Base-by-base conservation (phyloP, 495 filamentous ascomycete genomes). In the Aspergillus wentii region DNA sequence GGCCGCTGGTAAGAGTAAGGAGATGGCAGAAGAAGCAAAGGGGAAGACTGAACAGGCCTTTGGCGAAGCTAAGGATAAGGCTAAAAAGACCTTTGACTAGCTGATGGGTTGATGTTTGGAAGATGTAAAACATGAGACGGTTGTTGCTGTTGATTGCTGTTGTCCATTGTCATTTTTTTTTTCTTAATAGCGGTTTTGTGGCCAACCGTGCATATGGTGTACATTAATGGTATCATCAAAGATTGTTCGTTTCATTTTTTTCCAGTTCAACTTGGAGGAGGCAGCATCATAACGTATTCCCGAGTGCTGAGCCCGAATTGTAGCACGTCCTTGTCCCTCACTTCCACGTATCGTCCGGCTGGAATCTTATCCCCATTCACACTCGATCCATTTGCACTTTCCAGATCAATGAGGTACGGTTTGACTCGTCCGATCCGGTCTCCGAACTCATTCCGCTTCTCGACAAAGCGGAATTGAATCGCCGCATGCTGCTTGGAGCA, bases 401-500 rank as follows among this genome's bases (percentile, higher is more conserved):
- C 91, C 29, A 98, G 60, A 64, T 98, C 92, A 51, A 97, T 85
- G 3, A 97, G 51, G 63, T 97, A 98, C 8, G 86, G 88, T 65
- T 79, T 87, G 22, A 97, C 94, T 41, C 72, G 79, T 13, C 83
- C 85, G 44, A 82, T 71, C 56, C 77, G 81, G 54, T 94, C 86
- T 22, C 89, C 91, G 56, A 74, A 92, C 54, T 95, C 89, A 52
- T 92, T 87, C 41, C 74, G 75, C 61, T 83, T 89, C 48, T 83
- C 82, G 15, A 85, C 76, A 56, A 85, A 83, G 29, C 94, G 78
- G 50, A 97, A 98, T 58, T 98, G 92, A 22, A 98, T 71, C 17
- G 88, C 94, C 3, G 92, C 94, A 62, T 98, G 92, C 62, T 98
- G 92, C 54, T 89, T 90, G 40, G 85, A 90, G 54, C 85, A 82